Percentiles rank a stretch among this genome's conserved stretches.
phyloP scores from a whole-genome alignment of 495 filamentous ascomycete species.

The Penicillium canariense region DNA sequence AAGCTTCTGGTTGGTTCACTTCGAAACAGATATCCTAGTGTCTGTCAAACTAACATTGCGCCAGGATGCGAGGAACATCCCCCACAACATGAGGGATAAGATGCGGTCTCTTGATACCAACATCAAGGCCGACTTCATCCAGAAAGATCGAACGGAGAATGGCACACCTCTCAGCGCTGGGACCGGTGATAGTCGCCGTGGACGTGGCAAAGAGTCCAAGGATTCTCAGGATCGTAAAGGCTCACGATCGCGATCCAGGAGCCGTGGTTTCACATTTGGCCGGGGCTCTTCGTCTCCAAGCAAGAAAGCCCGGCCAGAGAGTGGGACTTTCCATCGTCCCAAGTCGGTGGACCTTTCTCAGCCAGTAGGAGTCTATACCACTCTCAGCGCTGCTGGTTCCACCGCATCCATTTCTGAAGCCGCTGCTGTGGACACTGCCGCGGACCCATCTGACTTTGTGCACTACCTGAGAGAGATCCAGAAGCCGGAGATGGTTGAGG shows the following conservation, averaged over 20 bases:
- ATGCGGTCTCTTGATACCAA: conserved; percentile 86
- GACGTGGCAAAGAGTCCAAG: conserved; percentile 41
- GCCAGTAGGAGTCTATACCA: conserved; percentile 47
- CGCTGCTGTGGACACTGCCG: conserved; percentile 44
- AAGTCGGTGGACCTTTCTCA: conserved; percentile 43
- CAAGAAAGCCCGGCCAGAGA: conserved; percentile 54
- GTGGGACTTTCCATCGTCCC: conserved; percentile 40
- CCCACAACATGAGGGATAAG: conserved; percentile 86
- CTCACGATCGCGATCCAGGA: conserved; percentile 61
- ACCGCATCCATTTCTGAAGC: conserved; percentile 43
- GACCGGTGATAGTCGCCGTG: conserved; percentile 40
- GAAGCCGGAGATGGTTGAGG: conserved; percentile 78
- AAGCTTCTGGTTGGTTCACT: conserved; percentile 41
- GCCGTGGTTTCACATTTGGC: conserved; percentile 72
- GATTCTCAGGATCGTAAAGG: conserved; percentile 51
- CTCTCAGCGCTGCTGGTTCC: conserved; percentile 42
- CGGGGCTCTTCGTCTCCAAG: conserved; percentile 56
- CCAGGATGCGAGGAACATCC: conserved; percentile 84
- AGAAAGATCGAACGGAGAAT: conserved; percentile 75
- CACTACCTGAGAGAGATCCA: conserved; percentile 72
- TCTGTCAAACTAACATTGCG: conserved; percentile 39
- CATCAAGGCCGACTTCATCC: conserved; percentile 93
- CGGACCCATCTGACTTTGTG: conserved; percentile 76
- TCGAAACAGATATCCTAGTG: no score
- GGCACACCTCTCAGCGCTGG: conserved; percentile 36